Evolutionary conservation across 2,329 filamentous ascomycete species (phyloP), one percentile per base, ranked within the genome.

Genomic region (Ceratocystis cacaofunesta): DNA sequence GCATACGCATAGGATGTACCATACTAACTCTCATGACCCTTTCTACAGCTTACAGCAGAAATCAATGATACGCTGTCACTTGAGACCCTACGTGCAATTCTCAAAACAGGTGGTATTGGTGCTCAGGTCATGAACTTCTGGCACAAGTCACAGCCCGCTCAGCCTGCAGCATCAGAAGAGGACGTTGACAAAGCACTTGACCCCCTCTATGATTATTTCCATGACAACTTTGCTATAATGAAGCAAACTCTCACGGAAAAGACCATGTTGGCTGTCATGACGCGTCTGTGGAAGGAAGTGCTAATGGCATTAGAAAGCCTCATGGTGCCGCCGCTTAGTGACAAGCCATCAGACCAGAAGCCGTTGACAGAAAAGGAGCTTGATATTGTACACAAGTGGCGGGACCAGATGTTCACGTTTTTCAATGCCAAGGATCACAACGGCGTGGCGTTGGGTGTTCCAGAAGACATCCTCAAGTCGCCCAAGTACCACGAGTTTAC

Each of bases 211-310:
- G 83, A 85, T 64, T 99, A 99, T 74, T 99, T 99, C 73, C 90
- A 99, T 73, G 92, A 96, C 73, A 99, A 99, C 72, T 99, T 99
- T 75, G 90, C 91, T 67, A 96, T 97, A 70, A 96, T 99, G 92
- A 96, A 97, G 77, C 86, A 94, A 75, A 96, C 92, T 0, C 79
- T 99, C 66, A 97, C 94, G 0, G 88, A 91, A 66, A 87, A 90
- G 66, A 95, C 94, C n/a, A 96, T 99, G 92, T 85, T 92, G 70
- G 92, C 94, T 73, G 94, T 99, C 71, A 99, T 99, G 94, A 95
- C 91, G 25, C 85, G 94, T 57, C 78, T 99, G 5, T 99, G 94
- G 94, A 99, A 99, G 76, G 94, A 99, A 74, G 92, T 96, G 0
- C 80, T 99, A 17, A 86, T 92, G 70, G 95, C 92, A 0, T 88